Percentiles rank a stretch among this genome's conserved stretches.
Evolutionary conservation across 2,329 filamentous ascomycete species (phyloP).

Genomic region (Paraphoma chrysanthemicola): DNA sequence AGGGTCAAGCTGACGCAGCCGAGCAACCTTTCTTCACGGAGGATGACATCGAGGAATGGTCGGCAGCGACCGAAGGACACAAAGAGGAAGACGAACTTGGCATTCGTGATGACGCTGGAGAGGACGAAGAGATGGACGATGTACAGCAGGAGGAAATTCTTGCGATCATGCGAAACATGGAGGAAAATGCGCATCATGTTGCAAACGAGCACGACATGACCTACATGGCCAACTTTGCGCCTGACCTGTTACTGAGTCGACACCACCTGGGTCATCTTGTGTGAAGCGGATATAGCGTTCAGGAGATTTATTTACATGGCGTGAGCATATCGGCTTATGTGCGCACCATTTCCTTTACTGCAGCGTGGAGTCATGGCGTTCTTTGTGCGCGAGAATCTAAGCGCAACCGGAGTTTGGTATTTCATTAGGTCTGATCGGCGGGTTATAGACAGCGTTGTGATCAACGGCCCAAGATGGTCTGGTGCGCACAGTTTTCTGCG

Average conservation of each 20-base stretch:
- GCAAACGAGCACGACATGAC: conserved; percentile 16
- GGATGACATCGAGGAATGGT: conserved; percentile 18
- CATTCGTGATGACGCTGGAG: conserved; percentile 4
- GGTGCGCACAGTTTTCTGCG: too few species aligned
- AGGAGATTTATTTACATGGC: neutral
- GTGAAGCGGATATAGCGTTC: neutral
- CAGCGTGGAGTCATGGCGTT: neutral
- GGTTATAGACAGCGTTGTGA: too few species aligned
- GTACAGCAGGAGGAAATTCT: conserved; percentile 15
- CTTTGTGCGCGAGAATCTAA: neutral
- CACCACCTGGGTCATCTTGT: conserved; percentile 11
- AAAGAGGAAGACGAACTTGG: neutral
- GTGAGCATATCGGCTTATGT: neutral
- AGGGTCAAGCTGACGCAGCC: neutral
- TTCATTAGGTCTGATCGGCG: neutral
- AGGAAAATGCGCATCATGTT: conserved; percentile 10
- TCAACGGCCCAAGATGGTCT: too few species aligned
- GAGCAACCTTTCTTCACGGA: conserved; percentile 17
- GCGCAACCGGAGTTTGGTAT: neutral
- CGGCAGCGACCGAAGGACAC: neutral
- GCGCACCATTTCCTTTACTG: neutral
- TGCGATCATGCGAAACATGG: conserved; percentile 18
- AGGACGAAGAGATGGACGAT: conserved; percentile 21
- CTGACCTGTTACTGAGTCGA: conserved; percentile 17
- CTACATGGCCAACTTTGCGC: conserved; percentile 30